Base-by-base conservation (phyloP, 257 asterid species). In the Salvia miltiorrhiza region DNA sequence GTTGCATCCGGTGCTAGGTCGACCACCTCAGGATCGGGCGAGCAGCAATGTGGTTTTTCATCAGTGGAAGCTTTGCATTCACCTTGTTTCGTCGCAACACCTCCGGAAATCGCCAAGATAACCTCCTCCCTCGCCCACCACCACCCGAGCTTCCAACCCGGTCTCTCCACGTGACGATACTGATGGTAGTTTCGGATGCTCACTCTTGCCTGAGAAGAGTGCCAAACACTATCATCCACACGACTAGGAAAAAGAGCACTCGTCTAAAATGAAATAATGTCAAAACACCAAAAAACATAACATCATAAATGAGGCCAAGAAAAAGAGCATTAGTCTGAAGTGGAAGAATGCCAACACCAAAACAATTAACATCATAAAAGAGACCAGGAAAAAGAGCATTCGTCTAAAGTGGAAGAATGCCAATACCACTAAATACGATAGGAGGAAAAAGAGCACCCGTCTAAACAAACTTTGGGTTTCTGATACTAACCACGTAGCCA, bases 101-200 rank as follows among this genome's bases (percentile, higher is more conserved):
- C 91, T 44, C 96, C 93, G 14, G 80, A 60, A 75, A 88, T 84
- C 33, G 89, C 80, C 89, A 86, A 83, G 14, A 86, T 86, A 5
- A 81, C 79, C 72, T 88, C 93, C 45, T 56, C 67, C 14, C 70
- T 60, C 0, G 64, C 71, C 96, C 96, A 88, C 23, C 48, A 65
- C 96, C 96, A 88, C 58, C 96, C 88, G 3, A 88, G 65, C 55
- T 70, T 77, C 96, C 96, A 88, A n/a, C 96, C 96, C 17, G 87
- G 89, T 23, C 47, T 68, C 64, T 81, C 89, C 1, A 86, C 78
- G 19, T 88, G 90, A 9, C 89, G 90, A 49, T 88, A 88, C 81
- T 75, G 84, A 55, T 88, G 74, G 74, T 81, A 78, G 70, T 88
- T 88, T 75, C 83, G 93, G 79, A 88, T 84, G 60, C 85, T 83